These are phyloP conservation scores for Andrographis paniculata DNA, from an alignment of 305 asterid species.

Conservation along the genomic window DNA sequence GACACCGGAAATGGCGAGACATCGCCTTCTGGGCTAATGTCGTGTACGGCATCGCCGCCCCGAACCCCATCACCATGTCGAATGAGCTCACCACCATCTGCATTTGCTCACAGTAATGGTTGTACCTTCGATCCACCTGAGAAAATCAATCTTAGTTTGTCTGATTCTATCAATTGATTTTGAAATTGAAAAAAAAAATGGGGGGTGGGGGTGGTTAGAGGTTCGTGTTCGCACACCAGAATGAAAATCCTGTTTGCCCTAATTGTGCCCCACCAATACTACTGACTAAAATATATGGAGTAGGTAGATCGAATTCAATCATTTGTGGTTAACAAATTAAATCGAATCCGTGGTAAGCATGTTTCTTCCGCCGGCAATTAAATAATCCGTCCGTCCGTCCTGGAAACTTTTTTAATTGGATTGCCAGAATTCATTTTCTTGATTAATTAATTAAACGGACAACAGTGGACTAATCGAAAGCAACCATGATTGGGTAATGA, in stretches of 20 bases:
- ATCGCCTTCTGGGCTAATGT: conserved; percentile 85
- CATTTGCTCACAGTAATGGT: conserved; percentile 92
- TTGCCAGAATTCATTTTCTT: too few relatives aligned
- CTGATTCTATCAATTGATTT: too few relatives aligned
- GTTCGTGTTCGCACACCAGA: conserved; percentile 26
- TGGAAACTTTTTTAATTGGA: conserved; percentile 25
- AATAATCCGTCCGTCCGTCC: conserved; percentile 18
- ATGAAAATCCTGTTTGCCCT: conserved; percentile 27
- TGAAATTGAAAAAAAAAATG: not conserved
- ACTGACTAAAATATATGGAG: conserved; percentile 10
- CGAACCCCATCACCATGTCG: conserved; percentile 93
- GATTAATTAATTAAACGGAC: too few relatives aligned
- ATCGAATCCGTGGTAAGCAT: conserved; percentile 27
- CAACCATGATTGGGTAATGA: conserved; percentile 29
- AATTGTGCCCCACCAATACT: conserved; percentile 28
- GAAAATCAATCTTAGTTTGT: too few relatives aligned
- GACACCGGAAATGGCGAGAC: conserved; percentile 91
- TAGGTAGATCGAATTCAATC: conserved; percentile 22
- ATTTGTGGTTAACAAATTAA: conserved; percentile 15
- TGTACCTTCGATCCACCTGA: conserved; percentile 92
- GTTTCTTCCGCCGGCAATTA: conserved; percentile 29
- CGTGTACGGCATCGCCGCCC: conserved; percentile 88
- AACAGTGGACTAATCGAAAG: too few relatives aligned
- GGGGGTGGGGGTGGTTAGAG: conserved; percentile 23
- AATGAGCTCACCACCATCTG: conserved; percentile 96